Base-by-base conservation (phyloP, 768 basidiomycete genomes). In the Lactifluus rugatus region DNA sequence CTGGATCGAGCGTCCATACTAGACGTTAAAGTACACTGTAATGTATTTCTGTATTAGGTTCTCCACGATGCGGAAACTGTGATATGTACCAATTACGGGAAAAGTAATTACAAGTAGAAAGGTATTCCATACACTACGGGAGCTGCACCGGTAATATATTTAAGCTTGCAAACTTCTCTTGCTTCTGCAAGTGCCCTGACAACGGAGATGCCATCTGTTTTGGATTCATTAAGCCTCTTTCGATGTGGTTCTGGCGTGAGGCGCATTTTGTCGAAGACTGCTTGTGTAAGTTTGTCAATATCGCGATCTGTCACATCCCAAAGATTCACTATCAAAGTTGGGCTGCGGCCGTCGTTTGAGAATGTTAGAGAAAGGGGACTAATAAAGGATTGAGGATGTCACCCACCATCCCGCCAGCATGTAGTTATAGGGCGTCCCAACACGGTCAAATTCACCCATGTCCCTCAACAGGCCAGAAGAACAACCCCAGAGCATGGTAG, bases 231-330 rank as follows among this genome's bases (percentile, higher is more conserved):
- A 32, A 42, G 49, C 14, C 54, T 64, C 69, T 65, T 66, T 2
- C 41, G 52, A 13, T 72, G 68, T 11, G 61, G 61, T 5, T 64
- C 66, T 7, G 70, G 60, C 0, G 74, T 71, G 44, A 97, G 73
- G 2, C 74, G 73, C 26, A 95, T 70, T 63, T 82, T 80, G 62
- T 85, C 83, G 65, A 96, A 86, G 16, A 96, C 93, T 0, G 84
- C 75, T 61, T 86, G 82, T 2, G 93, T 87, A 62, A 96, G 83
- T 64, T 89, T 89, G 75, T 99, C 95, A 65, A 98, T 95, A 67
- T 99, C 96, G 47, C 85, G 81, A 74, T 99, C 96, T 0, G 95
- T 98, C 8, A 98, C 96, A 66, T 98, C 96, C 96, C 96, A 99
- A 5, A 98, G 74, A 66, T 95, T 97, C 0, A 91, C 96, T 13